Conservation (phyloP, 495 filamentous ascomycete species). For the Aspergillus nanangensis region DNA sequence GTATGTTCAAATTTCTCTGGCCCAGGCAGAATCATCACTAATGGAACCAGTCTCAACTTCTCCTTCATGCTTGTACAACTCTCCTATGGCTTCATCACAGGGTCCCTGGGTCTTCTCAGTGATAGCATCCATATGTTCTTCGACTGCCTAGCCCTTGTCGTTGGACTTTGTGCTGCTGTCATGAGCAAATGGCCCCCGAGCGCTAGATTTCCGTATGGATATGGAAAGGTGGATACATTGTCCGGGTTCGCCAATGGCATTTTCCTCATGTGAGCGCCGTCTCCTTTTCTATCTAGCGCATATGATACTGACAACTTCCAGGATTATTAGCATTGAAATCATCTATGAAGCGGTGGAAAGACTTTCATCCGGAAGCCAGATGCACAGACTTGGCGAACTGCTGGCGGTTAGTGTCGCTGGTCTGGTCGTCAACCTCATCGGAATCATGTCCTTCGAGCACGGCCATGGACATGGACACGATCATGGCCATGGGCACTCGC, state of each 20-base stretch:
- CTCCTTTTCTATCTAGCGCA: background rate
- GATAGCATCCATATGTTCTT: constrained; percentile 99
- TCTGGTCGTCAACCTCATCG: constrained; percentile 84
- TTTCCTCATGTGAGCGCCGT: constrained; percentile 82
- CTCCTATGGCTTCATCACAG: constrained; percentile 86
- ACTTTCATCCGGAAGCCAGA: constrained; percentile 72
- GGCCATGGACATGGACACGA: constrained; percentile 54
- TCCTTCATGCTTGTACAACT: constrained; percentile 93
- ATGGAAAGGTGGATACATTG: constrained; percentile 93
- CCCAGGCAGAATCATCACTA: too few relatives aligned
- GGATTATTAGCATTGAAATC: constrained; percentile 93
- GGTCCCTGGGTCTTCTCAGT: constrained; percentile 88
- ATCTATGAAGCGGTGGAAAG: constrained; percentile 91
- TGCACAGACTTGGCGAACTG: constrained; percentile 80
- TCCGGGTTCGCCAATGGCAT: constrained; percentile 97
- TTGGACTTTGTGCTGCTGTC: constrained; percentile 91
- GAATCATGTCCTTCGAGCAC: constrained; percentile 82
- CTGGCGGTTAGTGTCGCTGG: constrained; percentile 82
- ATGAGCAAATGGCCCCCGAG: constrained; percentile 97
- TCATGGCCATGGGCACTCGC: constrained; percentile 64
- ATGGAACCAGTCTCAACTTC: constrained; percentile 88
- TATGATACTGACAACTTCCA: constrained; percentile 32
- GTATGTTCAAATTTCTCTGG: too few relatives aligned
- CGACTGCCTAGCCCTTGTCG: constrained; percentile 87
- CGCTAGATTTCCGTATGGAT: constrained; percentile 84